Percentiles rank a stretch among this genome's conserved stretches.
These are phyloP conservation scores for Typha latifolia DNA, from an alignment of 176 grass and related monocot species.

Conservation along the genomic window DNA sequence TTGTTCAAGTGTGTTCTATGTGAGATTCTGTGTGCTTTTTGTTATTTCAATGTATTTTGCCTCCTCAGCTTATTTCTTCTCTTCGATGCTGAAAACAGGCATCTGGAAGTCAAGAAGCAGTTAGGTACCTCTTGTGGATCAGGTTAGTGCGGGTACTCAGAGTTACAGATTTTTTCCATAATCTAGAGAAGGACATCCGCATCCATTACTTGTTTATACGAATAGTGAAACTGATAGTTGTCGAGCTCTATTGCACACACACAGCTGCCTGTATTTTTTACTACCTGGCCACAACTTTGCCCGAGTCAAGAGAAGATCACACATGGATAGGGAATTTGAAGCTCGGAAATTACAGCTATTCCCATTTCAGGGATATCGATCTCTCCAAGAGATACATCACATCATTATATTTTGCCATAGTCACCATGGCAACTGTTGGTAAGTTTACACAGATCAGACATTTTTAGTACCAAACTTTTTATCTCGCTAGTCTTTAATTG, in stretches of 20 bases:
- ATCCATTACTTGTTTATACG: constrained; percentile 93
- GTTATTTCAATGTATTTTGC: not conserved
- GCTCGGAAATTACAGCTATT: constrained; percentile 61
- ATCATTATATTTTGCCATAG: constrained; percentile 88
- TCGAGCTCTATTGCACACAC: constrained; percentile 91
- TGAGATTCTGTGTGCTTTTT: too few species aligned
- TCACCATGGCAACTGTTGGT: constrained; percentile 99
- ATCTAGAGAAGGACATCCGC: constrained; percentile 87
- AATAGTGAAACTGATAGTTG: constrained; percentile 92
- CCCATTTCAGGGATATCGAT: constrained; percentile 85
- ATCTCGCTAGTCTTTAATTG: too few species aligned
- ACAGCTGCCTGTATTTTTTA: constrained; percentile 96
- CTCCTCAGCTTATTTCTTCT: not conserved
- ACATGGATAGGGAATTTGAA: constrained; percentile 93
- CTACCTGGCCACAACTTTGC: constrained; percentile 85
- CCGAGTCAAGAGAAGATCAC: constrained; percentile 67
- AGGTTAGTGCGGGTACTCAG: constrained; percentile 58
- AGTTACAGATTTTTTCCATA: constrained; percentile 60
- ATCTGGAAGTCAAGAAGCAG: constrained; percentile 64
- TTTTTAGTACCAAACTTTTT: too few species aligned
- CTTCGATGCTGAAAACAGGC: constrained; percentile 28
- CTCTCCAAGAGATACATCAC: constrained; percentile 68
- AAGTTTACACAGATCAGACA: constrained; percentile 5
- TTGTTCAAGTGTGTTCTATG: too few species aligned
- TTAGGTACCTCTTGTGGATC: constrained; percentile 88